These are phyloP conservation scores for Stenogyne calaminthoides DNA, from an alignment of 305 asterid genomes.

Conservation along the genomic window DNA sequence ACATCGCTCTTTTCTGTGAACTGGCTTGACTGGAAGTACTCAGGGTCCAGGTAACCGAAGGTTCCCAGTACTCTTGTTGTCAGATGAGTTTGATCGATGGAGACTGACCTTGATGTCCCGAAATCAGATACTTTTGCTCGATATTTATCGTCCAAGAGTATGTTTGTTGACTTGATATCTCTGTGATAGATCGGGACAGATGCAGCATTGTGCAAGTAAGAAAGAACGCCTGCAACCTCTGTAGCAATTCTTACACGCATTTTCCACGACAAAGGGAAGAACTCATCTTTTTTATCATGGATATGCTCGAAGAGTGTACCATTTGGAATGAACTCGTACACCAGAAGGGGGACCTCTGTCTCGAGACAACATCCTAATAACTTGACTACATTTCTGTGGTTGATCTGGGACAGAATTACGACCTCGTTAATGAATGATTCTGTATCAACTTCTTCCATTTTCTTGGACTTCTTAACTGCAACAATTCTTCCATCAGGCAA, in stretches of 20 bases:
- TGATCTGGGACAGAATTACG: conserved; percentile 22
- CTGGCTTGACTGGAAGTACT: conserved; percentile 26
- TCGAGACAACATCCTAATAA: conserved; percentile 27
- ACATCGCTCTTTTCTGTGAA: conserved; percentile 29
- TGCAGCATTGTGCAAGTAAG: conserved; percentile 22
- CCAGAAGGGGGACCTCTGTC: conserved; percentile 12
- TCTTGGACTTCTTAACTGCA: conserved; percentile 27
- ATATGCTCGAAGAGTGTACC: conserved; percentile 23
- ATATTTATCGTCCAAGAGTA: conserved; percentile 26
- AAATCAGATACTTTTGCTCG: conserved; percentile 27
- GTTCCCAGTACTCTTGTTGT: conserved; percentile 27
- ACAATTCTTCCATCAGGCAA: conserved; percentile 19
- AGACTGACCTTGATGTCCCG: conserved; percentile 22
- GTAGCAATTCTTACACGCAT: conserved; percentile 16
- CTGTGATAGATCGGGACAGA: conserved; percentile 23
- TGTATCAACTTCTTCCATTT: conserved; percentile 12
- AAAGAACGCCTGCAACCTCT: conserved; percentile 21
- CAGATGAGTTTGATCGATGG: conserved; percentile 23
- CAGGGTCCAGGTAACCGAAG: conserved; percentile 25
- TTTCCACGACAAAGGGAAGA: conserved; percentile 20
- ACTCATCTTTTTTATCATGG: conserved; percentile 15
- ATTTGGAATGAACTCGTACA: conserved; percentile 24
- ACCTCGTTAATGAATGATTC: conserved; percentile 25
- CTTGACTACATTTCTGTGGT: conserved; percentile 22
- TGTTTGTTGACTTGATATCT: conserved; percentile 29